Base-by-base conservation (phyloP, 495 filamentous ascomycete genomes). In the Podospora comata region DNA sequence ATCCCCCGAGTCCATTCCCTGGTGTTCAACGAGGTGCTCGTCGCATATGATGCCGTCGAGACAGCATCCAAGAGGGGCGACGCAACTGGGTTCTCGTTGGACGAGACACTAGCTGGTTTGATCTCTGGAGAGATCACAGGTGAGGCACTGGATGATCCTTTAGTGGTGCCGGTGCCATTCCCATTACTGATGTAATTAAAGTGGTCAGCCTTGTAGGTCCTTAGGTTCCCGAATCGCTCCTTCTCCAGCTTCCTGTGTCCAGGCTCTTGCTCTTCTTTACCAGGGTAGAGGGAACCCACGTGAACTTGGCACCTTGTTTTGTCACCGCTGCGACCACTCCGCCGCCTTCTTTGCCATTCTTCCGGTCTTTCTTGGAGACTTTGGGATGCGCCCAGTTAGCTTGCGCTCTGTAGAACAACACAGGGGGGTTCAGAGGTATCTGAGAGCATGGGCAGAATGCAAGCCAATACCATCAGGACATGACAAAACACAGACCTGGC, bases 1-100 rank as follows among this genome's bases (percentile, higher is more conserved):
- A 83, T 71, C 23, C 79, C 80, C 67, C 77, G 79, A 34, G 83
- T 77, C 84, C 84, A 87, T 74, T 87, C 85, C 77, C 79, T 82
- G 68, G 82, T 79, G 66, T 77, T 84, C 60, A 79, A 77, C 23
- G 79, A 82, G 62, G 76, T 79, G 74, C 81, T 84, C 28, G 81
- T 79, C 19, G 81, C 81, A 32, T 78, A 76, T 3, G 81, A 83
- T 19, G 80, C 77, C 27, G 80, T 76, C n/a, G 81, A 82, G 26
- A 78, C 68, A 5, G 81, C 80, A 71, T 83, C 81, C 39, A 84
- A 72, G 57, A 76, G 68, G 2, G 81, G 82, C n/a, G 80, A 81
- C 11, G 73, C 65, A 1, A 77, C 67, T 19, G 77, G 75, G 60
- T 78, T 78, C 15, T 75, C 78, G 72, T 78, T 80, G 19, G 76